Conservation (phyloP, 441 rosid genomes). For the Jatropha multifida region DNA sequence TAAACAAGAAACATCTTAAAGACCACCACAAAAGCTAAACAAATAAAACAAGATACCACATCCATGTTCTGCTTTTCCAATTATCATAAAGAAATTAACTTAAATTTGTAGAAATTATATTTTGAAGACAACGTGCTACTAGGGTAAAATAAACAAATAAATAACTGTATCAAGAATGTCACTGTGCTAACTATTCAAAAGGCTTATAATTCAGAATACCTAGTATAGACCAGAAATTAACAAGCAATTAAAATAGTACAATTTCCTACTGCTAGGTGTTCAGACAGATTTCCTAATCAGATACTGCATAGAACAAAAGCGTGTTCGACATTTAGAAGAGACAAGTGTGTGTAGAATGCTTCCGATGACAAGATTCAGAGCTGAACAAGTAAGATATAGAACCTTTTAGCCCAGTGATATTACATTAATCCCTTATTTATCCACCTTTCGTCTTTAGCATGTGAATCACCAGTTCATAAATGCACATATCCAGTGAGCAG, state of each 20-base stretch:
- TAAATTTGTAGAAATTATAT: neutral
- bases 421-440: neutral
- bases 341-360: neutral
- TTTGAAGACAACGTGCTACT: neutral
- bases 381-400: neutral
- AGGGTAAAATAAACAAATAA: neutral
- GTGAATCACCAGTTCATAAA: neutral
- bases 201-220: neutral
- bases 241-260: neutral
- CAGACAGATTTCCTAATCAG: neutral
- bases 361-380: neutral
- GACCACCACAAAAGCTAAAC: neutral
- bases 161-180: neutral
- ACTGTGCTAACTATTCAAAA: neutral
- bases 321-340: neutral
- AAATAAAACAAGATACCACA: neutral
- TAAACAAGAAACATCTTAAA: slow-evolving; percentile 3
- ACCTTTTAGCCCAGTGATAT: neutral
- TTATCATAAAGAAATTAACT: neutral
- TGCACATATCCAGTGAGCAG: neutral
- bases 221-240: neutral
- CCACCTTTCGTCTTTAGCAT: neutral
- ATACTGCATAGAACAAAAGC: neutral
- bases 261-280: neutral
- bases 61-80: neutral